Conservation (phyloP, 176 grass and related monocot genomes). For the Eragrostis curvula region DNA sequence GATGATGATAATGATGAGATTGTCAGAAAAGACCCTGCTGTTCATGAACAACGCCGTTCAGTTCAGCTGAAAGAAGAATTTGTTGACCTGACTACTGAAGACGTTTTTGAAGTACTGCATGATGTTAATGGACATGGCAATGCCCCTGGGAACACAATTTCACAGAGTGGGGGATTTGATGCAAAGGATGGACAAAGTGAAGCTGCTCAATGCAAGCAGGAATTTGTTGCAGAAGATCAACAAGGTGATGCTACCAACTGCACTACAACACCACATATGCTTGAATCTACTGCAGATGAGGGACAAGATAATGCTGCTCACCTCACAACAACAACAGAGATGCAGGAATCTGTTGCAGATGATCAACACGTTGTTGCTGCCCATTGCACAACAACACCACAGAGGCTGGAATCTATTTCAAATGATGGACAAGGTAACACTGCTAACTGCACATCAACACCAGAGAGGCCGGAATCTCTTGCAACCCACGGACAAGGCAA, state of each 20-base stretch:
- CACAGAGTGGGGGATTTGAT: conserved; percentile 5
- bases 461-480: conserved; percentile 18
- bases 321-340: not conserved
- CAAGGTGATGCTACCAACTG: not conserved
- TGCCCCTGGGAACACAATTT: conserved; percentile 13
- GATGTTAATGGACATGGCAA: not conserved
- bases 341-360: conserved; percentile 13
- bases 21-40: not conserved
- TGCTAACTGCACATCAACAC: not conserved
- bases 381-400: not conserved
- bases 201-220: not conserved
- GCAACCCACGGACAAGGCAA: not conserved
- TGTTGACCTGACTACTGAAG: conserved; percentile 30
- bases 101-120: not conserved
- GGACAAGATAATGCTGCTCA: not conserved
- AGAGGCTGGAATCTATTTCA: conserved; percentile 22
- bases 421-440: not conserved
- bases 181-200: conserved; percentile 6
- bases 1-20: conserved; percentile 34
- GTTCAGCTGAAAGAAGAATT: not conserved
- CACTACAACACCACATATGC: not conserved
- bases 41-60: conserved; percentile 6
- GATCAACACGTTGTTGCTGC: not conserved
- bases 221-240: not conserved
- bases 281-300: conserved; percentile 4